Evolutionary conservation across 768 basidiomycete species (phyloP).

Genomic region (Neoboletus subvelutipes): DNA sequence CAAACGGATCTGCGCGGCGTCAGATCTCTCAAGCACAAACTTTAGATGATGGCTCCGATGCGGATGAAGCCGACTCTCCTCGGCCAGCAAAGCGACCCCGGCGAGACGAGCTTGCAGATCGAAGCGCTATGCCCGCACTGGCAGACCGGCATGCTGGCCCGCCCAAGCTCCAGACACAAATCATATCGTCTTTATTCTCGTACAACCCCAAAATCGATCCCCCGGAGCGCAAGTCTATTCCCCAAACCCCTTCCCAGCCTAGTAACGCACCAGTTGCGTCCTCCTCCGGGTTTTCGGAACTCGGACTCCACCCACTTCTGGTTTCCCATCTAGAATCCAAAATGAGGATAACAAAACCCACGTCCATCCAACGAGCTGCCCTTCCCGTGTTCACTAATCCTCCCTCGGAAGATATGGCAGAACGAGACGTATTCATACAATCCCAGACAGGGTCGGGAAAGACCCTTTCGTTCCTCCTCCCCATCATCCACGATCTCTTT

Average conservation of each 20-base stretch:
- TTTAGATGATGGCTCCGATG: slow-evolving; percentile 20
- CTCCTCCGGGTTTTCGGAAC: slow-evolving; percentile 74
- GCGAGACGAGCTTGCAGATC: slow-evolving; percentile 22
- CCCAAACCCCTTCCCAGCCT: slow-evolving; percentile 42
- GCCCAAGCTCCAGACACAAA: slow-evolving; percentile 44
- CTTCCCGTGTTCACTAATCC: slow-evolving; percentile 59
- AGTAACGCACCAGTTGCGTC: slow-evolving; percentile 83
- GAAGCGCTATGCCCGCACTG: slow-evolving; percentile 15
- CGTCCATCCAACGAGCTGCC: slow-evolving; percentile 81
- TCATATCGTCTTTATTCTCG: slow-evolving; percentile 89
- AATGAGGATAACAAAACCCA: slow-evolving; percentile 82
- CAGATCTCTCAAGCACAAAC: slow-evolving; percentile 14
- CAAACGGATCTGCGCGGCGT: slow-evolving; percentile 29
- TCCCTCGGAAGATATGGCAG: slow-evolving; percentile 35
- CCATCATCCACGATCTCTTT: slow-evolving; percentile 92
- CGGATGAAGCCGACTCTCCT: slow-evolving; percentile 19
- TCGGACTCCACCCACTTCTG: slow-evolving; percentile 83
- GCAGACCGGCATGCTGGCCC: slow-evolving; percentile 21
- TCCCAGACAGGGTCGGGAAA: slow-evolving; percentile 98
- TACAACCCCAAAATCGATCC: slow-evolving; percentile 71
- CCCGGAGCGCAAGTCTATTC: slow-evolving; percentile 30
- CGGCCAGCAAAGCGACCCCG: slow-evolving; percentile 52
- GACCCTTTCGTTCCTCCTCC: slow-evolving; percentile 89
- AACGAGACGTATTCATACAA: slow-evolving; percentile 87
- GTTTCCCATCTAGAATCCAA: slow-evolving; percentile 74